Conservation (phyloP, 257 asterid species). For the Rhazya stricta region DNA sequence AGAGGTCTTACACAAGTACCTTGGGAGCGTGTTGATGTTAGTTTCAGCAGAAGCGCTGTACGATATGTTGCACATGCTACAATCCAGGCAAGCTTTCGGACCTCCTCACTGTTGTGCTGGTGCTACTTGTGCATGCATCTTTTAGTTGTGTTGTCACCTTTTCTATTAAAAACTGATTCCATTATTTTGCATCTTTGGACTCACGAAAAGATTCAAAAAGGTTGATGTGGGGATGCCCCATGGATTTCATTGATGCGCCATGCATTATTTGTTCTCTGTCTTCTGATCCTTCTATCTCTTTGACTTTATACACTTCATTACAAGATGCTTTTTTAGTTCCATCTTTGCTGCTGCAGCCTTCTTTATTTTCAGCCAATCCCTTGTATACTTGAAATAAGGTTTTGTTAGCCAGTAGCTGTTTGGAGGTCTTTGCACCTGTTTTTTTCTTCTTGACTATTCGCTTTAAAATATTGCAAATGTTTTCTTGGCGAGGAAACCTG, state of each 20-base stretch:
- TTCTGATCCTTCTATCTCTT: not conserved
- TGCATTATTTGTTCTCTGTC: not conserved
- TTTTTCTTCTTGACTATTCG: not conserved
- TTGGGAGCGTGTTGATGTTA: slow-evolving; percentile 91
- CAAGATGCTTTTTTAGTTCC: not conserved
- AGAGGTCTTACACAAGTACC: slow-evolving; percentile 76
- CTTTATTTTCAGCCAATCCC: not conserved
- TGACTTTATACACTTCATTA: no score
- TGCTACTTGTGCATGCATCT: not conserved
- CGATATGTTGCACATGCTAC: slow-evolving; percentile 82
- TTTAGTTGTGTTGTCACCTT: not conserved
- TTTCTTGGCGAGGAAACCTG: not conserved
- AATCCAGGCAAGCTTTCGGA: slow-evolving; percentile 48
- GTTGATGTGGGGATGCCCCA: not conserved
- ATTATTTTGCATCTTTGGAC: not conserved
- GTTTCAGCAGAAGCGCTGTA: slow-evolving; percentile 79
- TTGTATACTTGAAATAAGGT: not conserved
- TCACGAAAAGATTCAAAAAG: not conserved
- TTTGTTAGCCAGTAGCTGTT: not conserved
- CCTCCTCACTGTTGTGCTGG: not conserved
- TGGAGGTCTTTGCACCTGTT: not conserved
- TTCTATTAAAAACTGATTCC: not conserved
- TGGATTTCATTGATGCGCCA: not conserved
- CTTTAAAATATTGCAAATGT: not conserved
- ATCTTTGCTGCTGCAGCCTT: not conserved